Evolutionary conservation across 2,329 filamentous ascomycete species (phyloP).

Genomic region (Penicillium sp.): DNA sequence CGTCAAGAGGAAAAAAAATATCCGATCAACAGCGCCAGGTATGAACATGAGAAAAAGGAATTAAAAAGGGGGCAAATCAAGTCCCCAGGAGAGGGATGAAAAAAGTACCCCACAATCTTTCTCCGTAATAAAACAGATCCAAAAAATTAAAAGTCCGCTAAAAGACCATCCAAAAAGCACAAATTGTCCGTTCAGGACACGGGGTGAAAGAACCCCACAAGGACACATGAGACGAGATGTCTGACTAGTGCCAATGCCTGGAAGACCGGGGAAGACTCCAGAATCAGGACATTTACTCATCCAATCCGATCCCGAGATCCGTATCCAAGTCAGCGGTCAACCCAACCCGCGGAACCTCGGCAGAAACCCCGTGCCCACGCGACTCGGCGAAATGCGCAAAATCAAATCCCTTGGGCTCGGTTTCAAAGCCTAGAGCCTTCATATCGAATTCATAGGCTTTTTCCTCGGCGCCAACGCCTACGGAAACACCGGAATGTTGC

Average conservation of each 20-base stretch:
- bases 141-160: conserved; percentile 12
- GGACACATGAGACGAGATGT: not conserved
- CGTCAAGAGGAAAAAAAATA: not conserved
- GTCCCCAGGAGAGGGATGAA: not conserved
- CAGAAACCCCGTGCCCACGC: conserved; percentile 7
- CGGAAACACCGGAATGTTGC: not conserved
- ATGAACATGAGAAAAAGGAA: not conserved
- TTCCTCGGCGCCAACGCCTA: conserved; percentile 12
- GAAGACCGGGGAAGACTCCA: not conserved
- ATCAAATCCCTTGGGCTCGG: conserved; percentile 26
- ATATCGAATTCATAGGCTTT: conserved; percentile 29
- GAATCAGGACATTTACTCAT: conserved; percentile 19
- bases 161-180: conserved; percentile 10
- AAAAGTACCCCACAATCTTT: not conserved
- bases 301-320: conserved; percentile 24
- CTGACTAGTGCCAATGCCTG: not conserved
- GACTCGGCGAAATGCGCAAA: conserved; percentile 22
- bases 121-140: conserved; percentile 16
- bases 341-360: conserved; percentile 24
- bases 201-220: conserved; percentile 5
- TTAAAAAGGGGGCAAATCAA: not conserved
- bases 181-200: not conserved
- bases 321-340: conserved; percentile 27
- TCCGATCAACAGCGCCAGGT: not conserved
- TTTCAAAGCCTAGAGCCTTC: conserved; percentile 26